phyloP scores from a whole-genome alignment of 805 yeast species.

The Wickerhamomyces canadensis region DNA sequence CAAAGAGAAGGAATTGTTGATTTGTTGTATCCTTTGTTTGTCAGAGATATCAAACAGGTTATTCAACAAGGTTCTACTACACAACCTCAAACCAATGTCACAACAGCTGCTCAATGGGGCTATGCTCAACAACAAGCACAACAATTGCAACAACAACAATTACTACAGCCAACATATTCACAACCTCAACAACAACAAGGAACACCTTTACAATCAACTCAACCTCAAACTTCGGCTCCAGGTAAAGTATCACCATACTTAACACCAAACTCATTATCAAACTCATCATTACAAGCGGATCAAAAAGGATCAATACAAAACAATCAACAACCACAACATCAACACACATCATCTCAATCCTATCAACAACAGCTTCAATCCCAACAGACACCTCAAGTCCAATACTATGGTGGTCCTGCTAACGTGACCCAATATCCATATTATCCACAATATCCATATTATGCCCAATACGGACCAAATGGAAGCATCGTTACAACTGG shows the following conservation, averaged over 20 bases:
- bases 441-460: slow-evolving; percentile 9
- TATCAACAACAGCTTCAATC: slow-evolving; percentile 1
- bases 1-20: slow-evolving; percentile 72
- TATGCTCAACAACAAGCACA: slow-evolving; percentile 8
- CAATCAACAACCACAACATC: not conserved
- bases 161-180: slow-evolving; percentile 9
- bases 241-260: slow-evolving; percentile 18
- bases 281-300: slow-evolving; percentile 10
- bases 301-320: slow-evolving; percentile 5
- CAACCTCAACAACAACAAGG: slow-evolving; percentile 14
- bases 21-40: slow-evolving; percentile 61
- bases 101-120: slow-evolving; percentile 8
- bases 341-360: slow-evolving; percentile 1
- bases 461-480: too few relatives aligned
- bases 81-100: slow-evolving; percentile 22
- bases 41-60: slow-evolving; percentile 58
- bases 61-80: slow-evolving; percentile 32
- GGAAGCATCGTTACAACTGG: too few relatives aligned
- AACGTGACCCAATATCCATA: slow-evolving; percentile 12
- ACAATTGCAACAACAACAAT: slow-evolving; percentile 10
- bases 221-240: slow-evolving; percentile 1
- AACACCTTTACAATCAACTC: too few relatives aligned
- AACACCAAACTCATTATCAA: slow-evolving; percentile 19
- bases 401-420: not conserved
- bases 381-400: not conserved